Percentiles rank a stretch among this genome's conserved stretches.
These are phyloP conservation scores for Phytophthora macrochlamydospora DNA, from an alignment of 352 stramenopile genomes.

Conservation along the genomic window DNA sequence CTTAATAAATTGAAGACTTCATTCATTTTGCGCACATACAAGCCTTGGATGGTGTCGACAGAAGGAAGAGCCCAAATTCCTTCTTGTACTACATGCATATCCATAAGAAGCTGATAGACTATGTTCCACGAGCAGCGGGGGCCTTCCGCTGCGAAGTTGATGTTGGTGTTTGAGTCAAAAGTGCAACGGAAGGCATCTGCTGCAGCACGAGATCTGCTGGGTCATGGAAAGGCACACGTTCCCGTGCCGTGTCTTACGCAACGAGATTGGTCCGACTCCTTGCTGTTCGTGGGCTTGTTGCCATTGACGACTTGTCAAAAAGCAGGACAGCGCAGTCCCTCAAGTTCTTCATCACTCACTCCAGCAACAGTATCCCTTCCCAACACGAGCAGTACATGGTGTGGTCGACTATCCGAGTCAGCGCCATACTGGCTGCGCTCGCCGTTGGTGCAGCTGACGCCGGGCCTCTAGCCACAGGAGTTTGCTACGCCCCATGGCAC, in stretches of 20 bases:
- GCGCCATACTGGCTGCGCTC: conserved; percentile 18
- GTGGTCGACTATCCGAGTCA: conserved; percentile 21
- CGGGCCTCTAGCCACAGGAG: conserved; percentile 24
- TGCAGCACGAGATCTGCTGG: conserved; percentile 28
- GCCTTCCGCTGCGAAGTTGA: no score
- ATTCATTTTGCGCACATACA: no score
- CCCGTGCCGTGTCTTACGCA: conserved; percentile 2
- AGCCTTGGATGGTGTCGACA: no score
- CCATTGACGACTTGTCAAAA: not conserved
- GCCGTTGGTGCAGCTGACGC: conserved; percentile 17
- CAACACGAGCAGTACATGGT: conserved; percentile 10
- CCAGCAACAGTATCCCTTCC: no score
- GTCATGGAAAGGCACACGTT: conserved; percentile 8
- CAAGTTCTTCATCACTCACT: no score
- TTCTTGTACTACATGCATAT: no score
- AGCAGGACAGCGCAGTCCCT: no score
- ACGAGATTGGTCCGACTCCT: conserved; percentile 18
- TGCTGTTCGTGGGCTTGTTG: conserved; percentile 14
- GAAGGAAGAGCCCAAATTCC: no score
- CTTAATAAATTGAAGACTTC: no score
- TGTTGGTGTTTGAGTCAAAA: no score
- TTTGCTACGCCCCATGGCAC: conserved; percentile 40
- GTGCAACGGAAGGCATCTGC: conserved; percentile 14
- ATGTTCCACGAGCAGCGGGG: no score
- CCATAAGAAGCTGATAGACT: no score